Conservation (phyloP, 1,284 basidiomycete genomes). For the Malassezia yamatoensis region DNA sequence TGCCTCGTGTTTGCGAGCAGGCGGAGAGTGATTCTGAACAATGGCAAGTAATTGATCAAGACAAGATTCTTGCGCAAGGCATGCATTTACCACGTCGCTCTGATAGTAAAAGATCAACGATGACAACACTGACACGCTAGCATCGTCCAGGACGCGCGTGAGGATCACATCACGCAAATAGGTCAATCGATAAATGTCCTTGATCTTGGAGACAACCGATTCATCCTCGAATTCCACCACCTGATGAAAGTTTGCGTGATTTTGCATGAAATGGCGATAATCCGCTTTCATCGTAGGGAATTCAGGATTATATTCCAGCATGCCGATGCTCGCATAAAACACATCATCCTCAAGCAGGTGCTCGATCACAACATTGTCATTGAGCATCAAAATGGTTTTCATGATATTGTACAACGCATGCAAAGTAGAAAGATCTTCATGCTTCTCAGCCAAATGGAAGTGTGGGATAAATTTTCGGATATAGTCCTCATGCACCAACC, state of each 20-base stretch:
- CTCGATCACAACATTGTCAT: constrained; percentile 89
- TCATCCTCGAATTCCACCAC: constrained; percentile 43
- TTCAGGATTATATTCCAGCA: constrained; percentile 97
- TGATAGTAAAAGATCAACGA: constrained; percentile 98
- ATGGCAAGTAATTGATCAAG: constrained; percentile 66
- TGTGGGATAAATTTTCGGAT: constrained; percentile 75
- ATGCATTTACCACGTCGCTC: constrained; percentile 87
- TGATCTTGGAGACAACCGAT: constrained; percentile 57
- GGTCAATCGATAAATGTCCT: constrained; percentile 88
- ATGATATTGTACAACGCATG: constrained; percentile 83
- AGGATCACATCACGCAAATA: constrained; percentile 98
- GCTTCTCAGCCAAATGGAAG: constrained; percentile 76
- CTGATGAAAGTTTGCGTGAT: constrained; percentile 61
- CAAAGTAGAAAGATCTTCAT: constrained; percentile 76
- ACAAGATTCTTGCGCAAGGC: constrained; percentile 68
- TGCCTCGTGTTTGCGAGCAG: constrained; percentile 27
- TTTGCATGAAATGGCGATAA: constrained; percentile 80
- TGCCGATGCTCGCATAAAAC: constrained; percentile 83
- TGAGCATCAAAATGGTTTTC: constrained; percentile 91
- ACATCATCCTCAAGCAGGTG: constrained; percentile 86
- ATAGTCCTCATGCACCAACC: constrained; percentile 59
- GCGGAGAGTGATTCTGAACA: not conserved
- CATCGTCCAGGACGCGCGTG: constrained; percentile 83
- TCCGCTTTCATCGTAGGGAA: constrained; percentile 90
- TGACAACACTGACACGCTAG: constrained; percentile 91